A percentile compares a stretch with the other conserved stretches of the same genome.
These are phyloP conservation scores for Alternaria postmessia DNA, from an alignment of 2,329 filamentous ascomycete species.

Conservation along the genomic window DNA sequence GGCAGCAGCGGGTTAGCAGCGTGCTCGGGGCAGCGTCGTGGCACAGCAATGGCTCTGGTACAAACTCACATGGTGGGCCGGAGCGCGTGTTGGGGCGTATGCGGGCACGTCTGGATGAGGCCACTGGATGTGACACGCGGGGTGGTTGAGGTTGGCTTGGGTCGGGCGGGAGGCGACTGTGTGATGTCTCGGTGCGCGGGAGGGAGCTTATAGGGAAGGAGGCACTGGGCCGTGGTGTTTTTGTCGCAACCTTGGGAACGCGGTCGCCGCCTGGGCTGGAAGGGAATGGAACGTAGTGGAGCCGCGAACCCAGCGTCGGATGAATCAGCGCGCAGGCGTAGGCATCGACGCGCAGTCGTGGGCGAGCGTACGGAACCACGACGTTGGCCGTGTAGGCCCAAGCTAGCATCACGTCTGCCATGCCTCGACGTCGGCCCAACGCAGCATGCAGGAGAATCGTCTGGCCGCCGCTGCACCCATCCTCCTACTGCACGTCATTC, in stretches of 20 bases:
- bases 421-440: neutral
- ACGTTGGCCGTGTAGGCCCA: conserved; percentile 25
- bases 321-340: conserved; percentile 28
- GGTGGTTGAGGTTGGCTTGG: conserved; percentile 8
- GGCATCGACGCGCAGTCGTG: conserved; percentile 21
- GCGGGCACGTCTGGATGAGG: conserved; percentile 42
- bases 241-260: conserved; percentile 2
- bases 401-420: conserved; percentile 5
- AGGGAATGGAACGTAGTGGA: conserved; percentile 41
- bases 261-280: conserved; percentile 25
- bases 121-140: conserved; percentile 36
- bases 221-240: conserved; percentile 19
- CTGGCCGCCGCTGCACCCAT: conserved; percentile 16
- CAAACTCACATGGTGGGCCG: conserved; percentile 46
- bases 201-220: conserved; percentile 25
- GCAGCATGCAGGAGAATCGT: conserved; percentile 16
- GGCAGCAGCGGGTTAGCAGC: conserved; percentile 40
- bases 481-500: conserved; percentile 18
- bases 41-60: conserved; percentile 46
- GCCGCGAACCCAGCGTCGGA: conserved; percentile 28
- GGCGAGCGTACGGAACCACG: conserved; percentile 17
- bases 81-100: conserved; percentile 24
- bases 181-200: conserved; percentile 25
- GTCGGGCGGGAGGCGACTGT: conserved; percentile 21
- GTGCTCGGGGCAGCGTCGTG: conserved; percentile 28